Percentiles rank a stretch among this genome's conserved stretches.
These are phyloP conservation scores for Buxus sempervirens DNA, from an alignment of 164 flowering plant species.

Conservation along the genomic window DNA sequence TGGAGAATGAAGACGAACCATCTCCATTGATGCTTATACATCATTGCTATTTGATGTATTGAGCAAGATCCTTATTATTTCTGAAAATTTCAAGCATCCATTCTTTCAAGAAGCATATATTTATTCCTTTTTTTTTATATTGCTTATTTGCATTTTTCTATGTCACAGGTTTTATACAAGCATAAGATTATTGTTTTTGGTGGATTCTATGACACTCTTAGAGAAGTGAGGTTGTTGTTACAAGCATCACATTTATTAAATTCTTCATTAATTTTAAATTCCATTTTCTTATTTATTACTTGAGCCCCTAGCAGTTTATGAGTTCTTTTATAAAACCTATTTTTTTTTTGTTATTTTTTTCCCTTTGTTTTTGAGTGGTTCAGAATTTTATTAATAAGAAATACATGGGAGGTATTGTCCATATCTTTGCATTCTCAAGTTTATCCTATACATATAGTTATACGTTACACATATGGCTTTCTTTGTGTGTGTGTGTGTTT, in stretches of 20 bases:
- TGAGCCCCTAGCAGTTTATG: background rate
- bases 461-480: too few relatives aligned
- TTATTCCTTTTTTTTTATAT: background rate
- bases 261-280: background rate
- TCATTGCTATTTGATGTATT: background rate
- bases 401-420: too few relatives aligned
- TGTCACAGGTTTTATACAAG: slow-evolving; percentile 84
- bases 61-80: background rate
- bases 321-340: background rate
- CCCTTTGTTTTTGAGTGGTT: too few relatives aligned
- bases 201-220: slow-evolving; percentile 97
- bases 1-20: background rate
- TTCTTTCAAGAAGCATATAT: slow-evolving; percentile 2
- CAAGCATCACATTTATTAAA: slow-evolving; percentile 8
- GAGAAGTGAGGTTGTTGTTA: slow-evolving; percentile 93
- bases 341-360: too few relatives aligned
- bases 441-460: too few relatives aligned
- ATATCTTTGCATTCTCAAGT: too few relatives aligned
- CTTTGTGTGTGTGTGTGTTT: too few relatives aligned
- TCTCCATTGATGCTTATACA: background rate
- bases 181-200: slow-evolving; percentile 95
- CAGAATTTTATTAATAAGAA: background rate
- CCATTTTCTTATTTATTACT: background rate
- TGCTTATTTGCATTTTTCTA: slow-evolving; percentile 4
- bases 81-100: background rate